Base-by-base conservation (phyloP, 2,329 filamentous ascomycete species). In the Xylariaceae sp. region DNA sequence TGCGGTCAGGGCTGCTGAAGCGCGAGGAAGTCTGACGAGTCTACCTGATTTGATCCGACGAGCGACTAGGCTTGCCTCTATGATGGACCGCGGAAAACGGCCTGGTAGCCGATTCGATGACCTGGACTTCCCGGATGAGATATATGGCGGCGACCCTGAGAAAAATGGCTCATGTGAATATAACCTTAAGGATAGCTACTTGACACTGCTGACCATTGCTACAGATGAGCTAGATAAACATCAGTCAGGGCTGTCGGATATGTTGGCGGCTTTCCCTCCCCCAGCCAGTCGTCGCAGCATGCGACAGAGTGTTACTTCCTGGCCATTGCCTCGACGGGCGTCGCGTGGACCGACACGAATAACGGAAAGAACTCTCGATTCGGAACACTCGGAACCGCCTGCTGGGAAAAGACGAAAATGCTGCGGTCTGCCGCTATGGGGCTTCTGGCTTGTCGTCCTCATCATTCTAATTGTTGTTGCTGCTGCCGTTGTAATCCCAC, bases 41-140 rank as follows among this genome's bases (percentile, higher is more conserved):
- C 73, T 99, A 51, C 87, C 91, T 0, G 94, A 97, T 66, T 73
- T 99, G 52, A 97, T 99, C 58, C 80, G 83, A 62, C 82, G 94
- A 59, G 94, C 94, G 11, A 97, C 92, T 0, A 83, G 83, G 57
- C 74, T 97, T 35, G 92, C 91, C 14, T 82, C 89, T 0, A 90
- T 95, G 69, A 84, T 99, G 51, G 92, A 97, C 61, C 85, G 85
- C 57, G 92, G 92, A 11, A 85, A 74, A 55, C 73, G 82, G 57
- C 82, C 82, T 27, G 80, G 73, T 18, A 86, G 82, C 60, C 75
- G 77, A 14, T 70, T 82, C 43, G 76, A 80, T 39, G 75, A 78
- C 17, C 62, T 83, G 38, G 75, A 77, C 53, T 82, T 75, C 50
- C 71, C 75, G 1, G 68, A 72, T 17, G 74, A 75, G 42, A 70